Conservation (phyloP, 306 rosid species). For the Malus fusca region DNA sequence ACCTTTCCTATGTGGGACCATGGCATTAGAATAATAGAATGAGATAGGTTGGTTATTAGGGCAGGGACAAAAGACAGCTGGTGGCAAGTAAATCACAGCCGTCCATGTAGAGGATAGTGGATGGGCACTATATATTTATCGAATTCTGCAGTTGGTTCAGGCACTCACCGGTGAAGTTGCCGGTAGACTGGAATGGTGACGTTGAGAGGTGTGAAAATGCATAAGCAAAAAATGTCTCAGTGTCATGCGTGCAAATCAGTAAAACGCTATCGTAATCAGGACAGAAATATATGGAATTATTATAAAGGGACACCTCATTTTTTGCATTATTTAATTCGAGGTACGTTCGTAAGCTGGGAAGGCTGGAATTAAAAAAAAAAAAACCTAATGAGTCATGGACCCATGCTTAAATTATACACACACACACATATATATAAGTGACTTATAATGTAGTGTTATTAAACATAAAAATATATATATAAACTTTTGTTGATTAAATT, state of each 20-base stretch:
- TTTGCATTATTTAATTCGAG: slow-evolving; percentile 26
- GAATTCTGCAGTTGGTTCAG: neutral
- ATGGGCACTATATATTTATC: neutral
- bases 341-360: slow-evolving; percentile 38
- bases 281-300: neutral
- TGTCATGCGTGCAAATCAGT: slow-evolving; percentile 35
- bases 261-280: slow-evolving; percentile 20
- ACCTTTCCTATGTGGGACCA: slow-evolving; percentile 14
- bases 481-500: too few relatives aligned
- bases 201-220: neutral
- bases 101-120: slow-evolving; percentile 19
- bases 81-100: slow-evolving; percentile 27
- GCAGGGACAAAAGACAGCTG: slow-evolving; percentile 25
- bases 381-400: slow-evolving; percentile 14
- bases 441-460: neutral
- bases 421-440: neutral
- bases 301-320: slow-evolving; percentile 21
- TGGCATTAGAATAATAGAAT: slow-evolving; percentile 12
- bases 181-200: slow-evolving; percentile 14
- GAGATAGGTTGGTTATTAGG: neutral
- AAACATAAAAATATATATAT: neutral
- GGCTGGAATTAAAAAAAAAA: neutral
- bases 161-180: neutral
- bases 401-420: neutral
- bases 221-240: neutral